These are phyloP conservation scores for Mycena capillaripes DNA, from an alignment of 768 basidiomycete species.

Conservation along the genomic window DNA sequence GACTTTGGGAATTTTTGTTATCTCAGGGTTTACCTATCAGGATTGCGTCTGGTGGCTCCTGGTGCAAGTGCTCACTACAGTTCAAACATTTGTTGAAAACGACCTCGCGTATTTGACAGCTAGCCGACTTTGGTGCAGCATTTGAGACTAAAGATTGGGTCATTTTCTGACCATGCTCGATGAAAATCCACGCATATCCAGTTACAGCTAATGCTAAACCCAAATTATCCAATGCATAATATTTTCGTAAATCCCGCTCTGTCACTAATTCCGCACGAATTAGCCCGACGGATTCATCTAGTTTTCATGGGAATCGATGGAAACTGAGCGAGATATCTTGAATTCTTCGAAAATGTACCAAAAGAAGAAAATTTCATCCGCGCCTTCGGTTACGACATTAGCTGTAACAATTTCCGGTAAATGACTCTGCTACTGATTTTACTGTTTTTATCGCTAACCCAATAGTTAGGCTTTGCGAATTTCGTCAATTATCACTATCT, in stretches of 20 bases:
- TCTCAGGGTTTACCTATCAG: not conserved
- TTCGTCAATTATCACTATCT: conserved; percentile 19
- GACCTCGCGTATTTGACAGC: conserved; percentile 6
- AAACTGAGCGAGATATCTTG: no score
- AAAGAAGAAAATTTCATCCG: no score
- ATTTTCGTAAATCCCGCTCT: no score
- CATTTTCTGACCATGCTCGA: conserved; percentile 14
- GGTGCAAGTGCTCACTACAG: conserved; percentile 7
- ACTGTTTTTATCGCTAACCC: conserved; percentile 15
- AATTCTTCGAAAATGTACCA: no score
- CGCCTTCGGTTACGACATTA: no score
- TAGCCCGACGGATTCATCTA: no score
- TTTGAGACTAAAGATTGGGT: conserved; percentile 17
- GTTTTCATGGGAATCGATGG: no score
- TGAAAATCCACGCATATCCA: conserved; percentile 14
- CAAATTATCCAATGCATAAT: no score
- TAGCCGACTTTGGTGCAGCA: conserved; percentile 9
- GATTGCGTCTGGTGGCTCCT: conserved; percentile 7
- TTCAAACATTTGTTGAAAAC: conserved; percentile 10
- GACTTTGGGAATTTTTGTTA: not conserved
- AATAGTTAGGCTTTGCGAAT: conserved; percentile 16
- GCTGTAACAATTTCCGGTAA: conserved; percentile 17
- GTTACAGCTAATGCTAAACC: no score
- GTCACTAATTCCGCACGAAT: no score
- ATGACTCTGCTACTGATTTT: conserved; percentile 4